A percentile compares a stretch with the other conserved stretches of the same genome.
Conservation (phyloP, 306 rosid genomes). For the Cucurbita moschata region DNA sequence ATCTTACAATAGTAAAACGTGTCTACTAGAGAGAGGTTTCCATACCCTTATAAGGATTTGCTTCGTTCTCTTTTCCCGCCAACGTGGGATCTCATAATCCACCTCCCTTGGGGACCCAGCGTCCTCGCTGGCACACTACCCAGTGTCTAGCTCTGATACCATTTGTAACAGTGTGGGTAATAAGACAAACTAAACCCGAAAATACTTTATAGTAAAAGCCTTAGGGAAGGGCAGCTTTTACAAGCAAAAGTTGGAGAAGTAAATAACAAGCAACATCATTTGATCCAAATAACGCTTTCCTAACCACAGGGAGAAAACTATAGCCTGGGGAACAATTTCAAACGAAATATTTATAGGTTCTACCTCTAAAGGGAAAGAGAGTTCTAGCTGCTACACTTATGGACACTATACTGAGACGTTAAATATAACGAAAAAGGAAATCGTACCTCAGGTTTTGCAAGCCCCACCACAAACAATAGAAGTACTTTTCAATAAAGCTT, state of each 20-base stretch:
- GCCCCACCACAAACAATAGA: slow-evolving; percentile 98
- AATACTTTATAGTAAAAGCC: neutral
- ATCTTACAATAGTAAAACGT: too few relatives aligned
- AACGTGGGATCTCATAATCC: too few relatives aligned
- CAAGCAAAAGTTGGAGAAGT: neutral
- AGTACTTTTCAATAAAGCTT: slow-evolving; percentile 51
- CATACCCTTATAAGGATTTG: too few relatives aligned
- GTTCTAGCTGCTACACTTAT: neutral
- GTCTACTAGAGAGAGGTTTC: too few relatives aligned
- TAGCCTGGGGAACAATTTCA: neutral
- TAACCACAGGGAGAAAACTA: neutral
- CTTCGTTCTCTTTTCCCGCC: too few relatives aligned
- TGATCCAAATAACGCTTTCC: neutral
- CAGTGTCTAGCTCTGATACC: too few relatives aligned
- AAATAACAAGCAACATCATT: neutral
- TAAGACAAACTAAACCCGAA: too few relatives aligned
- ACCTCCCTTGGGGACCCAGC: too few relatives aligned
- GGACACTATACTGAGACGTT: neutral
- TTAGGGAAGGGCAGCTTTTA: neutral
- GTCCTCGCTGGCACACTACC: too few relatives aligned
- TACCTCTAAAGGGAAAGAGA: neutral
- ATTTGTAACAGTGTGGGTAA: too few relatives aligned
- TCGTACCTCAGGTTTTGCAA: slow-evolving; percentile 83
- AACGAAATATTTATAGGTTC: neutral
- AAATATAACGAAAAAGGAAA: neutral